phyloP scores from a whole-genome alignment of 2,329 filamentous ascomycete species.

The Fusarium chlamydosporum region DNA sequence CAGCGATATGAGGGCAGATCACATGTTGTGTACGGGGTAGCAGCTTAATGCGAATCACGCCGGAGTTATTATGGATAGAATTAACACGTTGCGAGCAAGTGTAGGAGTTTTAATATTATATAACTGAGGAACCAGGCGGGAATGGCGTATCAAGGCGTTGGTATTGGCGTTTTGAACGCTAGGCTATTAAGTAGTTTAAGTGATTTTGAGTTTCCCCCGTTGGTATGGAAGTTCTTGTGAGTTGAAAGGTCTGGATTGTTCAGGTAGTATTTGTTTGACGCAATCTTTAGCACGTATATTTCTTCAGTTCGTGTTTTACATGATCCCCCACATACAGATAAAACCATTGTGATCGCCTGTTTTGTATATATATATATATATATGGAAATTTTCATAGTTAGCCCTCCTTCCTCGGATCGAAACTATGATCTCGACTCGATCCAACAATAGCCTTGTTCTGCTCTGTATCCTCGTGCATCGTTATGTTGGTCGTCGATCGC shows the following conservation, averaged over 20 bases:
- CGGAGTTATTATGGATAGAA: neutral
- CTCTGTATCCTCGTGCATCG: slow-evolving; percentile 29
- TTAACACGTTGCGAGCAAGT: neutral
- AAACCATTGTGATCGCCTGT: neutral
- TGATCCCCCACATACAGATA: neutral
- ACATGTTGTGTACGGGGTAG: slow-evolving; percentile 45
- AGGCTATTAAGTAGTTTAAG: neutral
- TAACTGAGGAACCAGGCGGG: neutral
- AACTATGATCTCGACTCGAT: slow-evolving; percentile 45
- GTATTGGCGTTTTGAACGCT: neutral
- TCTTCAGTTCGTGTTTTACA: neutral
- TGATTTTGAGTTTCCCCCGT: too few relatives aligned
- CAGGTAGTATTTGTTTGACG: neutral
- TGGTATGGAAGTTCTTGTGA: neutral
- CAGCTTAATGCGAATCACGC: slow-evolving; percentile 9
- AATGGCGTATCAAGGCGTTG: neutral
- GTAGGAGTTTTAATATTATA: neutral
- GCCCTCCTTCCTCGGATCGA: slow-evolving; percentile 41
- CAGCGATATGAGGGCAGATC: slow-evolving; percentile 41
- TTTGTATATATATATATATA: neutral
- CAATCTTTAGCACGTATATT: neutral
- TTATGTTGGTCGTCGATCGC: slow-evolving; percentile 39
- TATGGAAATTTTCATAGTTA: slow-evolving; percentile 4
- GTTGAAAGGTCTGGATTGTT: neutral
- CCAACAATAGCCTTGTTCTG: slow-evolving; percentile 24